phyloP scores from a whole-genome alignment of 768 basidiomycete species.

The Suillus tomentosus region DNA sequence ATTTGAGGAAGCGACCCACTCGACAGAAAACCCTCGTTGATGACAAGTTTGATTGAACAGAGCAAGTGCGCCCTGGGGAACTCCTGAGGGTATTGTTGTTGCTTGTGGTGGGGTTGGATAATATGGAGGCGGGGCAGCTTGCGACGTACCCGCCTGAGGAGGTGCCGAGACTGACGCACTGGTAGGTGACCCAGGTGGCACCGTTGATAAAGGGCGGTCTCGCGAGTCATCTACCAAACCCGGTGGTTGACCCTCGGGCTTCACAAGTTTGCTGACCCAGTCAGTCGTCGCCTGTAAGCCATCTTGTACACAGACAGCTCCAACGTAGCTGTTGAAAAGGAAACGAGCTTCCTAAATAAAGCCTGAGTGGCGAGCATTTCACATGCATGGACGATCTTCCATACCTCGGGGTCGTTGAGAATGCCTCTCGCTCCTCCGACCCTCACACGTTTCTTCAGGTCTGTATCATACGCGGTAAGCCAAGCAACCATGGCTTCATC shows the following conservation, averaged over 20 bases:
- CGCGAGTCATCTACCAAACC: slow-evolving; percentile 19
- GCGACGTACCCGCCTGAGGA: slow-evolving; percentile 12
- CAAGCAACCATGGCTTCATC: slow-evolving; percentile 46
- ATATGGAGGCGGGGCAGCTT: slow-evolving; percentile 25
- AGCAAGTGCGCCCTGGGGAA: slow-evolving; percentile 38
- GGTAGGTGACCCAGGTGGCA: slow-evolving; percentile 13
- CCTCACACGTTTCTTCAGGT: slow-evolving; percentile 49
- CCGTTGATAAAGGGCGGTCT: slow-evolving; percentile 12
- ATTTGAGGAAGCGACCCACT: slow-evolving; percentile 46
- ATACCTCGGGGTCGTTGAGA: slow-evolving; percentile 36
- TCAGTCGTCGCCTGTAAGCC: slow-evolving; percentile 49
- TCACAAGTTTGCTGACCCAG: slow-evolving; percentile 62
- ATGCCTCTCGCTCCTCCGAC: slow-evolving; percentile 22
- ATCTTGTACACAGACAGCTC: slow-evolving; percentile 60
- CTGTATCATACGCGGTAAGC: slow-evolving; percentile 49
- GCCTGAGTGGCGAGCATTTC: neutral
- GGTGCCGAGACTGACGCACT: slow-evolving; percentile 17
- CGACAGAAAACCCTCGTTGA: slow-evolving; percentile 44
- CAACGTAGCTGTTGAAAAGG: slow-evolving; percentile 64
- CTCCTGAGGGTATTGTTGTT: slow-evolving; percentile 24
- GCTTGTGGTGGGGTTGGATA: slow-evolving; percentile 19
- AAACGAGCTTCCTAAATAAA: slow-evolving; percentile 42
- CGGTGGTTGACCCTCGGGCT: slow-evolving; percentile 38
- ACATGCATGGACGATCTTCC: neutral
- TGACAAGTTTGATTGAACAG: slow-evolving; percentile 55